Evolutionary conservation across 2,329 filamentous ascomycete species (phyloP), one percentile per base, ranked within the genome.

Genomic region (Epichloe baconii): DNA sequence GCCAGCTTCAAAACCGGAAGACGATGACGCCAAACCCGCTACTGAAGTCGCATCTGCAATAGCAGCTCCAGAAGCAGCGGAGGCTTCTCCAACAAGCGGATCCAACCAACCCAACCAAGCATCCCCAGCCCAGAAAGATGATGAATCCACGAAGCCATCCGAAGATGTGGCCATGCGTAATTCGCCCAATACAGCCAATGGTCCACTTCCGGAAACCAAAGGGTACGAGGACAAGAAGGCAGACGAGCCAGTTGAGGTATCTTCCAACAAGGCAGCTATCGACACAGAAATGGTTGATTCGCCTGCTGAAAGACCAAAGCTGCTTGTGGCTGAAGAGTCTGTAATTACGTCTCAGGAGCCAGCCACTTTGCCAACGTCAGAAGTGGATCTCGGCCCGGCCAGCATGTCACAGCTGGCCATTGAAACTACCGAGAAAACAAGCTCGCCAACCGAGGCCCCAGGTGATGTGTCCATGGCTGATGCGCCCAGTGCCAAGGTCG

Each of bases 401-500:
- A 66, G 65, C 54, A 59, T 71, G 48, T 71, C 68, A 2, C 65
- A 71, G 50, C 62, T 69, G 37, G 66, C 65, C 14, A 65, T 68
- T 38, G 71, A 70, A 41, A 57, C 61, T 3, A 62, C 66, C 5
- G 65, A 67, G 15, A 58, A 59, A 11, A 57, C 57, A 12, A 56
- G 58, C 11, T 59, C 65, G 2, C 58, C 59, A 5, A 53, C 59
- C 21, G 57, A 62, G 21, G 56, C 62, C 3, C 62, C 66, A 3
- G 59, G 61, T 5, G 77, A 80, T 52, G 66, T 75, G 11, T 65
- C 71, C 41, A 80, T 80, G 77, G 62, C 65, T n/a, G 78, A 81
- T 55, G 76, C 70, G 1, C 71, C 76, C 0, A 70, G 71, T 2
- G 68, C 70, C 37, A 91, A 90, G 68, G 63, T 85, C 12, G 75